A percentile compares a stretch with the other conserved stretches of the same genome.
These are phyloP conservation scores for Jatropha podagrica DNA, from an alignment of 441 rosid genomes.

Conservation along the genomic window DNA sequence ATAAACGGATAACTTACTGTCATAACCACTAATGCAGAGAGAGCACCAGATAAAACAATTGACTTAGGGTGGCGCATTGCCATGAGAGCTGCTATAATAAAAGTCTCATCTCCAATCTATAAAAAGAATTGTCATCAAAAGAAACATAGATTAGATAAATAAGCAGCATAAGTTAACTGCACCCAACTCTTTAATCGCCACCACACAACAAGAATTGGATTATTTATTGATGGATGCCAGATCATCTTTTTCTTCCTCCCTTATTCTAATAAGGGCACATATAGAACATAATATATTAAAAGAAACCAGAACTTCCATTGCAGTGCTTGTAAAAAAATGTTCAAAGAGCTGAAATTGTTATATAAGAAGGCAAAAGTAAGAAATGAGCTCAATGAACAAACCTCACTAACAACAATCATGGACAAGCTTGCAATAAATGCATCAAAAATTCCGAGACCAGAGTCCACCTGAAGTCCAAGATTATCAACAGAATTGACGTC, in stretches of 20 bases:
- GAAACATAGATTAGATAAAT: not conserved
- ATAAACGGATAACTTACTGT: conserved; percentile 56
- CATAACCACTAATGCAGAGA: conserved; percentile 88
- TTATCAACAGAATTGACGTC: conserved; percentile 39
- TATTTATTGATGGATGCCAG: not conserved
- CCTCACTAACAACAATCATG: conserved; percentile 97
- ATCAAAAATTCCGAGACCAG: conserved; percentile 87
- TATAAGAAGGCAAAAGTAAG: not conserved
- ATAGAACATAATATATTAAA: no score
- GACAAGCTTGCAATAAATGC: conserved; percentile 92
- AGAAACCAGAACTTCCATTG: no score
- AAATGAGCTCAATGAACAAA: conserved; percentile 28
- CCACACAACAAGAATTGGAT: not conserved
- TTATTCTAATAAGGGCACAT: no score
- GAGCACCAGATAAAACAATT: conserved; percentile 90
- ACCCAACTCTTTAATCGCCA: not conserved
- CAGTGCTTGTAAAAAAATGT: not conserved
- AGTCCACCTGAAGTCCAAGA: conserved; percentile 50
- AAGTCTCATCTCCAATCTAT: conserved; percentile 98
- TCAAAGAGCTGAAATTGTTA: not conserved
- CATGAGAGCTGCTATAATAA: conserved; percentile 98
- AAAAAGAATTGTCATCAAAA: not conserved
- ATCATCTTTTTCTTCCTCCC: not conserved
- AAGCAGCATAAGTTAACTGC: not conserved
- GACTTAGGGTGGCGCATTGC: conserved; percentile 99